Evolutionary conservation across 1,284 basidiomycete genomes (phyloP).

Genomic region (Mycena sp.): DNA sequence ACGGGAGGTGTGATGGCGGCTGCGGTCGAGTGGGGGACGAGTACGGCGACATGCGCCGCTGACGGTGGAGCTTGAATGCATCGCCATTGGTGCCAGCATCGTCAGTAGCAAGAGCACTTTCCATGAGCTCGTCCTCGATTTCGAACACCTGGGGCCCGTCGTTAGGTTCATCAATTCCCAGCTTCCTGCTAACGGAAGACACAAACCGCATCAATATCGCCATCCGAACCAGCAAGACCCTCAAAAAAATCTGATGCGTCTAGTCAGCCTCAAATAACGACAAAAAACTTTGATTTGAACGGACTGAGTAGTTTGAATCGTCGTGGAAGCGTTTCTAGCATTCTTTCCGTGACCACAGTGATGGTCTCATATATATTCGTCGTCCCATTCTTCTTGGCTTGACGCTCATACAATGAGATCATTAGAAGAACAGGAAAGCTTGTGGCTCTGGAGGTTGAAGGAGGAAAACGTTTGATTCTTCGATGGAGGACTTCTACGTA

Average conservation of each 20-base stretch:
- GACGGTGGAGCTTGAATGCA: conserved; percentile 33
- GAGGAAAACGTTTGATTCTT: background rate
- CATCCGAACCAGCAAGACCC: conserved; percentile 74
- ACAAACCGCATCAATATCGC: conserved; percentile 79
- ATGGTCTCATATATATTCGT: conserved; percentile 79
- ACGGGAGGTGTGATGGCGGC: conserved; percentile 22
- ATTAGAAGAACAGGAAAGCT: conserved; percentile 87
- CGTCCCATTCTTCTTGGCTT: conserved; percentile 70
- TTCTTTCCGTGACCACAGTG: conserved; percentile 68
- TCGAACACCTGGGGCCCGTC: conserved; percentile 77
- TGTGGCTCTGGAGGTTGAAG: conserved; percentile 64
- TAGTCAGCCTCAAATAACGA: conserved; percentile 14
- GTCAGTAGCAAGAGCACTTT: conserved; percentile 63
- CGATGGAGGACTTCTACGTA: background rate
- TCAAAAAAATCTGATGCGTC: conserved; percentile 77
- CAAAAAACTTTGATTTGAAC: conserved; percentile 33
- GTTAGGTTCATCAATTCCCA: background rate
- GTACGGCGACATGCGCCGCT: conserved; percentile 30
- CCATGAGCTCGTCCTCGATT: conserved; percentile 75
- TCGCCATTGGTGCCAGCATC: conserved; percentile 42
- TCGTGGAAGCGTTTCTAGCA: conserved; percentile 78
- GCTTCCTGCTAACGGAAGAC: background rate
- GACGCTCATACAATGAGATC: conserved; percentile 88
- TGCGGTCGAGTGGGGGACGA: conserved; percentile 34
- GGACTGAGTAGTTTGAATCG: conserved; percentile 76